These are phyloP conservation scores for Alnus glutinosa DNA, from an alignment of 306 rosid genomes.

Conservation along the genomic window DNA sequence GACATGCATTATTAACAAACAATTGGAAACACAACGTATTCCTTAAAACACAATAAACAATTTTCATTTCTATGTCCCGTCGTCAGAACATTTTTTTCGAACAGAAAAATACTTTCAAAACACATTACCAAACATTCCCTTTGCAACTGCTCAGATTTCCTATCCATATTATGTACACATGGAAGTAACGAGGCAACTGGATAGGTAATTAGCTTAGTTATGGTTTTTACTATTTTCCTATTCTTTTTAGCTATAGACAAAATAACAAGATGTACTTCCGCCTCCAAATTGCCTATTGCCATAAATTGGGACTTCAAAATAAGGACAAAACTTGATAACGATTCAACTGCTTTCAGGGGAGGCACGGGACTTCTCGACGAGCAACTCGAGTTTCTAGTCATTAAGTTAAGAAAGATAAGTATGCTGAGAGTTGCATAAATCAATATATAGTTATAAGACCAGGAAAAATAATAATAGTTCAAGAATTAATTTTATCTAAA, in stretches of 20 bases:
- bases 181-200: neutral
- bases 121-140: too few relatives aligned
- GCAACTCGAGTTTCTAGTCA: slow-evolving; percentile 68
- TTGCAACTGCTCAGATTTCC: neutral
- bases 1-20: too few relatives aligned
- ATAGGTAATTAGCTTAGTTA: neutral
- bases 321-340: neutral
- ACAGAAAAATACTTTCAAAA: too few relatives aligned
- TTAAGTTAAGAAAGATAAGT: slow-evolving; percentile 5
- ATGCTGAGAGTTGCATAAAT: slow-evolving; percentile 17
- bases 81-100: too few relatives aligned
- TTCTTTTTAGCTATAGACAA: neutral
- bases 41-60: too few relatives aligned
- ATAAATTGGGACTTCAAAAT: neutral
- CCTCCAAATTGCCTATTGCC: slow-evolving; percentile 3
- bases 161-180: neutral
- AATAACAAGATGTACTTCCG: slow-evolving; percentile 8
- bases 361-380: slow-evolving; percentile 54
- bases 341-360: slow-evolving; percentile 34
- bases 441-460: neutral
- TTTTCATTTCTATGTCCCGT: too few relatives aligned
- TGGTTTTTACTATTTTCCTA: neutral
- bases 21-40: too few relatives aligned
- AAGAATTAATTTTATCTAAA: neutral
- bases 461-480: neutral